Conservation (phyloP, 2,329 filamentous ascomycete species). For the Emmonsiellopsis sp. region DNA sequence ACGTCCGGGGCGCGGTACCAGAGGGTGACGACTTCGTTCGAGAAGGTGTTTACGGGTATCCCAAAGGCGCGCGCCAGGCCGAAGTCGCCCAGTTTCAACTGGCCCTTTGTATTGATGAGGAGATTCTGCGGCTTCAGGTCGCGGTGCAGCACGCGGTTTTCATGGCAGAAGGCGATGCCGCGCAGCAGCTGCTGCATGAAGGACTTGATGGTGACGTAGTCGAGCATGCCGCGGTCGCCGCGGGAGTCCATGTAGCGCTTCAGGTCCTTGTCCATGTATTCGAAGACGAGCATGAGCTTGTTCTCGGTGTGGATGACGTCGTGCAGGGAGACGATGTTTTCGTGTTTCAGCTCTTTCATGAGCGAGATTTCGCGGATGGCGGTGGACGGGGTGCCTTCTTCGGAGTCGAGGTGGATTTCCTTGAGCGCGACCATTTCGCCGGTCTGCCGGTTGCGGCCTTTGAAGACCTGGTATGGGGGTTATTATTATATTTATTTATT, state of each 20-base stretch:
- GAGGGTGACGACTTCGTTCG: slow-evolving; percentile 92
- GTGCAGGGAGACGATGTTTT: slow-evolving; percentile 94
- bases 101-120: slow-evolving; percentile 83
- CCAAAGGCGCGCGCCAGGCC: slow-evolving; percentile 89
- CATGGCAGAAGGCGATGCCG: slow-evolving; percentile 96
- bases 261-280: slow-evolving; percentile 96
- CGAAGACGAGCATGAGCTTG: slow-evolving; percentile 98
- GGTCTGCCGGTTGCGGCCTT: slow-evolving; percentile 93
- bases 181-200: slow-evolving; percentile 98
- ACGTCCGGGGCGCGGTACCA: slow-evolving; percentile 98
- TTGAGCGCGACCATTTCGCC: slow-evolving; percentile 95
- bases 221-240: slow-evolving; percentile 79
- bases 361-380: slow-evolving; percentile 97
- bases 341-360: slow-evolving; percentile 99
- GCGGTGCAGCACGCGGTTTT: slow-evolving; percentile 90
- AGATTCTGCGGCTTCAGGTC: slow-evolving; percentile 96
- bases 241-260: slow-evolving; percentile 98
- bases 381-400: slow-evolving; percentile 94
- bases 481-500: neutral
- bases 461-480: slow-evolving; percentile 64
- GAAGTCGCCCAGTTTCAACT: slow-evolving; percentile 90
- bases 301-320: slow-evolving; percentile 99
- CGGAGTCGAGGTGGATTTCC: slow-evolving; percentile 96
- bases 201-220: slow-evolving; percentile 86
- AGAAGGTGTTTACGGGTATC: slow-evolving; percentile 96